Percentiles rank a stretch among this genome's conserved stretches.
Conservation (phyloP, 2,329 filamentous ascomycete species). For the Colletotrichum orchidophilum region DNA sequence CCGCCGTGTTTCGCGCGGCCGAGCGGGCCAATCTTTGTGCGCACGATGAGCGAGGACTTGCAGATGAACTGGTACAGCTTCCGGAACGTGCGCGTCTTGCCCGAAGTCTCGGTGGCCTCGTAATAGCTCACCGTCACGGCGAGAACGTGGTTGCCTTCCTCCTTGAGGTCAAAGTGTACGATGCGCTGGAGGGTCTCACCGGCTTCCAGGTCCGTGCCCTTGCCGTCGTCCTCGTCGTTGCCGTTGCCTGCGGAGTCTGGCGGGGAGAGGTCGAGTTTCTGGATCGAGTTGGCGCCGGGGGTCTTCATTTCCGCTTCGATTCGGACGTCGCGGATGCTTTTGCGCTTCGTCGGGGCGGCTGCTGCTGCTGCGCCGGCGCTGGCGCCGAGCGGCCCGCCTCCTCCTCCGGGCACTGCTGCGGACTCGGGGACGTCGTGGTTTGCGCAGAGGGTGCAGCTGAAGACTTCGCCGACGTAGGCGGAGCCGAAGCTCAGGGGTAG, state of each 20-base stretch:
- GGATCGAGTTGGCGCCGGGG: slow-evolving; percentile 68
- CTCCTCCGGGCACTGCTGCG: slow-evolving; percentile 16
- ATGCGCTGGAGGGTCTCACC: slow-evolving; percentile 82
- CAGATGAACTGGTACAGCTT: slow-evolving; percentile 98
- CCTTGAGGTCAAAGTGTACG: slow-evolving; percentile 86
- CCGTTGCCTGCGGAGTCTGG: neutral
- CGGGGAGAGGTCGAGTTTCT: slow-evolving; percentile 71
- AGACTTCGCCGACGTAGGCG: slow-evolving; percentile 94
- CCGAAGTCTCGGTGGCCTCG: slow-evolving; percentile 78
- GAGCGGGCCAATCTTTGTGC: slow-evolving; percentile 84
- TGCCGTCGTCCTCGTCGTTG: neutral
- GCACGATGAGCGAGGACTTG: slow-evolving; percentile 87
- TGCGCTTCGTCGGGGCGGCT: slow-evolving; percentile 38
- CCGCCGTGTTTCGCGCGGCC: slow-evolving; percentile 43
- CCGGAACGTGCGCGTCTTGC: slow-evolving; percentile 83
- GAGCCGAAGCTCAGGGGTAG: slow-evolving; percentile 92
- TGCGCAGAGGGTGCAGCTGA: slow-evolving; percentile 94
- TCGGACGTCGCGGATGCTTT: slow-evolving; percentile 76
- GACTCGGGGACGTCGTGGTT: slow-evolving; percentile 76
- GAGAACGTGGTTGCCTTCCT: slow-evolving; percentile 93
- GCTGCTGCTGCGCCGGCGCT: neutral
- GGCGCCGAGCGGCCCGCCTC: neutral
- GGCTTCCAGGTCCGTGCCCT: slow-evolving; percentile 61
- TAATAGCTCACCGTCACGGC: slow-evolving; percentile 95
- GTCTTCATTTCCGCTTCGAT: slow-evolving; percentile 97